Evolutionary conservation across 2,329 filamentous ascomycete species (phyloP).

Genomic region (Gaeumannomyces sp.): DNA sequence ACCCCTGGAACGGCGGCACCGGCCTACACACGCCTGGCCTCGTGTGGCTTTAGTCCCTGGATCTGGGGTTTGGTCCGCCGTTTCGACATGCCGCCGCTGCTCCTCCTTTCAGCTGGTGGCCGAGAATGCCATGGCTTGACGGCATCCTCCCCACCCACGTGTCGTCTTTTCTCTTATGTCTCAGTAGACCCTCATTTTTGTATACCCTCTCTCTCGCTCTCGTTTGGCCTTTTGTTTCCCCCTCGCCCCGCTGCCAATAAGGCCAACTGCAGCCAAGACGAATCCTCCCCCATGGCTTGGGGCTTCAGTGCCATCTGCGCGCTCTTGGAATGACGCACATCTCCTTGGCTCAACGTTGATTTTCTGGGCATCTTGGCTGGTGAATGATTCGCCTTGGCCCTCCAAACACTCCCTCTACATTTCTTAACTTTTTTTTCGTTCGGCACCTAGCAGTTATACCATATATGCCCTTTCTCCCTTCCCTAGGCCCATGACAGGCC

Average conservation of each 20-base stretch:
- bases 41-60: background rate
- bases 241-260: background rate
- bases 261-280: background rate
- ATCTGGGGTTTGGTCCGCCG: background rate
- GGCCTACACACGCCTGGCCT: too few species aligned
- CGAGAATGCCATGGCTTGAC: background rate
- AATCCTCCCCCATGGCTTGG: background rate
- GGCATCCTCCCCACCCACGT: background rate
- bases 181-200: background rate
- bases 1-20: background rate
- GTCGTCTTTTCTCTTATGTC: background rate
- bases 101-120: background rate
- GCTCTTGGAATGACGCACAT: background rate
- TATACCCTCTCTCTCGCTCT: background rate
- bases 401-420: too few species aligned
- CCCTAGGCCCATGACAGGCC: background rate
- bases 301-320: background rate
- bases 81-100: background rate
- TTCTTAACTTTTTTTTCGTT: background rate
- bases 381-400: background rate
- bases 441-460: too few species aligned
- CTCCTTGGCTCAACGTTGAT: background rate
- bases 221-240: background rate
- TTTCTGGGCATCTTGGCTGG: background rate
- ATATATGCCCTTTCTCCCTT: background rate